Percentiles rank a stretch among this genome's conserved stretches.
Evolutionary conservation across 306 rosid genomes (phyloP).

Genomic region (Lathyrus sativus): DNA sequence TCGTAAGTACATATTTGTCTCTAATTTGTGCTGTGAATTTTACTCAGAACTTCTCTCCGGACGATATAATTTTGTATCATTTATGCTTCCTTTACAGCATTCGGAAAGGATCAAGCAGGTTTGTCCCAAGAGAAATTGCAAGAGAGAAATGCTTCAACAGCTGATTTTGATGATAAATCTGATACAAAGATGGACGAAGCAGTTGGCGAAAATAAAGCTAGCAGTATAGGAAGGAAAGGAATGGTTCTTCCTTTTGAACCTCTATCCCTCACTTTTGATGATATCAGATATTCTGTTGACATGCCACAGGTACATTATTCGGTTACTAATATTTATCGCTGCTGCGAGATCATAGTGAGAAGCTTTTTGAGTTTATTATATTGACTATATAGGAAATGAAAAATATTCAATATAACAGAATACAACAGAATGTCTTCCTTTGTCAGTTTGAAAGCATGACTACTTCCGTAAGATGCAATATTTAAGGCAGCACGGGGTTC

Average conservation of each 20-base stretch:
- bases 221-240: conserved; percentile 39
- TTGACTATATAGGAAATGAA: conserved; percentile 40
- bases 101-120: conserved; percentile 52
- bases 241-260: conserved; percentile 82
- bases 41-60: not conserved
- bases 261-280: conserved; percentile 61
- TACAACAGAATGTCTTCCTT: no score
- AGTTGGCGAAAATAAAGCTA: conserved; percentile 25
- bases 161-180: conserved; percentile 32
- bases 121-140: conserved; percentile 60
- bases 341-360: not conserved
- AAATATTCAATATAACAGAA: no score
- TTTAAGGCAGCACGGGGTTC: no score
- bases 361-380: conserved; percentile 11
- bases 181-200: conserved; percentile 32
- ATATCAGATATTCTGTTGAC: conserved; percentile 72
- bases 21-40: not conserved
- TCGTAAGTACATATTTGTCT: conserved; percentile 48
- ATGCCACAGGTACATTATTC: conserved; percentile 47
- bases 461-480: no score
- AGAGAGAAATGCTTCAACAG: conserved; percentile 54
- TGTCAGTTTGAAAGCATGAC: no score
- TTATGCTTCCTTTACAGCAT: conserved; percentile 43
- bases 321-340: not conserved
- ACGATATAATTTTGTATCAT: not conserved